Percentiles rank a stretch among this genome's conserved stretches.
phyloP scores from a whole-genome alignment of 2,329 filamentous ascomycete species.

The Colletotrichum somersetense region DNA sequence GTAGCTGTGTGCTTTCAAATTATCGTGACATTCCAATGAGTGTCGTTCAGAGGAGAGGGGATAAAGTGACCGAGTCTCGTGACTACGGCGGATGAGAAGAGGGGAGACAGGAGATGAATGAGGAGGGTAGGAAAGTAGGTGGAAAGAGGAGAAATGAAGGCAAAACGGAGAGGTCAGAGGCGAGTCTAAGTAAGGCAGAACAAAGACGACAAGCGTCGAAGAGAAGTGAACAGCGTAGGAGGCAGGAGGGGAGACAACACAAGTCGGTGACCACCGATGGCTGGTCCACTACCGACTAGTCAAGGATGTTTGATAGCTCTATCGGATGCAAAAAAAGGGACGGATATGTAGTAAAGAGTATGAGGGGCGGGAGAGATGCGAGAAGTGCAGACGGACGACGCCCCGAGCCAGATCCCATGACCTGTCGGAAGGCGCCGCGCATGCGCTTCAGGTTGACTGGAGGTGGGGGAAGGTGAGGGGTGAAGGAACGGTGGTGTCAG shows the following conservation, averaged over 20 bases:
- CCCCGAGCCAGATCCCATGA: slow-evolving; percentile 33
- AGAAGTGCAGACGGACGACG: slow-evolving; percentile 17
- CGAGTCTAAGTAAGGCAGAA: slow-evolving; percentile 18
- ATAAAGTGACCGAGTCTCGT: background rate
- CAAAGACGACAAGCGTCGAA: background rate
- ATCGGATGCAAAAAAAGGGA: slow-evolving; percentile 11
- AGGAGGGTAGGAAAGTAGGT: background rate
- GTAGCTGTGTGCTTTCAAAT: background rate
- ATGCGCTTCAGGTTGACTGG: background rate
- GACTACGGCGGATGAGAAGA: background rate
- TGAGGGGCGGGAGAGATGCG: slow-evolving; percentile 16
- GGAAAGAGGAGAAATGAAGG: background rate
- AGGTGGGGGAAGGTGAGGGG: slow-evolving; percentile 1
- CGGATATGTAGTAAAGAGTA: slow-evolving; percentile 28
- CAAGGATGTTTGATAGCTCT: slow-evolving; percentile 28
- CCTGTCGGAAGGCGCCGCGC: slow-evolving; percentile 38
- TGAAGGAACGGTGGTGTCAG: background rate
- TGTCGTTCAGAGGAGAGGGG: background rate
- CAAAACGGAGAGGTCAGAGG: slow-evolving; percentile 3
- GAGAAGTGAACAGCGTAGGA: slow-evolving; percentile 4
- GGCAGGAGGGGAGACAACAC: background rate
- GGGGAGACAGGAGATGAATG: slow-evolving; percentile 6
- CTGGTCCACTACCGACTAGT: slow-evolving; percentile 25
- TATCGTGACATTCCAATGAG: background rate
- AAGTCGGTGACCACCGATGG: slow-evolving; percentile 38